These are phyloP conservation scores for Pharnaceum exiguum DNA, from an alignment of 148 eudicot genomes.

Conservation along the genomic window DNA sequence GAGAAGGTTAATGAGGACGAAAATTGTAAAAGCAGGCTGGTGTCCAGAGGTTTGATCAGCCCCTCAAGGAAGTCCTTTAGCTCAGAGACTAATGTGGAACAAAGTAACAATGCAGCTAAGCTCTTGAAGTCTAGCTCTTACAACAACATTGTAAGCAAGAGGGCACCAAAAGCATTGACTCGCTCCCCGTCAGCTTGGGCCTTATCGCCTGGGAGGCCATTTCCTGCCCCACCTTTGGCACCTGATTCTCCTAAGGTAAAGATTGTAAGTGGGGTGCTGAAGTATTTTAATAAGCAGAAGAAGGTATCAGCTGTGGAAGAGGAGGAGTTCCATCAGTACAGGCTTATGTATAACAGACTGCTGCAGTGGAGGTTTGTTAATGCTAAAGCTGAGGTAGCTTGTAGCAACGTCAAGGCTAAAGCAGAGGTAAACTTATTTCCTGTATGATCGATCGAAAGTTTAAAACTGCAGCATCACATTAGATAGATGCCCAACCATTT, in stretches of 20 bases:
- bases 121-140: slow-evolving; percentile 30
- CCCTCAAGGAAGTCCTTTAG: slow-evolving; percentile 25
- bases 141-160: slow-evolving; percentile 14
- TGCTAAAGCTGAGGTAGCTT: slow-evolving; percentile 52
- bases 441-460: too few species aligned
- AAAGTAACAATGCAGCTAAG: slow-evolving; percentile 8
- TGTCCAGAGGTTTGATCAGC: slow-evolving; percentile 8
- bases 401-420: slow-evolving; percentile 23
- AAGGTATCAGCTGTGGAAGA: slow-evolving; percentile 38
- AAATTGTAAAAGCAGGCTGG: slow-evolving; percentile 15
- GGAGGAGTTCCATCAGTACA: slow-evolving; percentile 54
- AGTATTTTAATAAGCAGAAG: slow-evolving; percentile 59
- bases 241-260: slow-evolving; percentile 39
- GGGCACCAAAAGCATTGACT: slow-evolving; percentile 13
- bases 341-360: slow-evolving; percentile 45
- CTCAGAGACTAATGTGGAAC: slow-evolving; percentile 7
- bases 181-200: slow-evolving; percentile 70
- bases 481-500: too few species aligned
- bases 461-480: too few species aligned
- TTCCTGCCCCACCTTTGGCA: slow-evolving; percentile 18
- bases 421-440: slow-evolving; percentile 44
- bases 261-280: slow-evolving; percentile 49
- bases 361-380: slow-evolving; percentile 84
- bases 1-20: slow-evolving; percentile 15
- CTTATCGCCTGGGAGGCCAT: slow-evolving; percentile 48